These are phyloP conservation scores for Flaveria bidentis DNA, from an alignment of 129 eudicot genomes.

Conservation along the genomic window DNA sequence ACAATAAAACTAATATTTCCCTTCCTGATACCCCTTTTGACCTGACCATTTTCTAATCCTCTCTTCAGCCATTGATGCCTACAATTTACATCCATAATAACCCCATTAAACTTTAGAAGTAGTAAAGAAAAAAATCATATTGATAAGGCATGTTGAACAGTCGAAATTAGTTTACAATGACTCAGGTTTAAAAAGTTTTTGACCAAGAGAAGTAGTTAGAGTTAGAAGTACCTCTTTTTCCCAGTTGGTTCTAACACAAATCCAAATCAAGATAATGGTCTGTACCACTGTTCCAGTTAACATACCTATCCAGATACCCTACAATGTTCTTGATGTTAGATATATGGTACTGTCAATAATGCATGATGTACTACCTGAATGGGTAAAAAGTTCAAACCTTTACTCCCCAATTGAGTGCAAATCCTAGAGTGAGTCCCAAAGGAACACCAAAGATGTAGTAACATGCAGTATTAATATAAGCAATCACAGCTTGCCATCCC, in stretches of 20 bases:
- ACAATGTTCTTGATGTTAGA: neutral
- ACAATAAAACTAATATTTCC: too few relatives aligned
- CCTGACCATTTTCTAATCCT: slow-evolving; percentile 34
- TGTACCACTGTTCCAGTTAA: slow-evolving; percentile 52
- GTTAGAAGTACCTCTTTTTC: slow-evolving; percentile 48
- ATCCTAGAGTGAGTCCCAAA: slow-evolving; percentile 52
- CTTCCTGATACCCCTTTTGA: neutral
- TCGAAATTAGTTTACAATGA: neutral
- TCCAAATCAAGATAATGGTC: slow-evolving; percentile 41
- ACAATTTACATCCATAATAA: slow-evolving; percentile 10
- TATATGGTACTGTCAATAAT: neutral
- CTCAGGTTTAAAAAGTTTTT: neutral
- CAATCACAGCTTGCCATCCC: slow-evolving; percentile 69
- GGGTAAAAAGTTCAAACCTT: slow-evolving; percentile 17
- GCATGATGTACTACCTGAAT: neutral
- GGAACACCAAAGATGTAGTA: slow-evolving; percentile 63
- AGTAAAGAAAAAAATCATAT: neutral
- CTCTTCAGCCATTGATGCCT: slow-evolving; percentile 53
- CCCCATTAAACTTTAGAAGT: neutral
- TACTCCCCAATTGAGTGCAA: slow-evolving; percentile 43
- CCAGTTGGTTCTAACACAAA: slow-evolving; percentile 59
- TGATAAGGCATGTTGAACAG: neutral
- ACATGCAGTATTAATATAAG: slow-evolving; percentile 60
- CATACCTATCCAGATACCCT: slow-evolving; percentile 76
- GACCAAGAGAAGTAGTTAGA: neutral